These are phyloP conservation scores for Pterocarpus santalinus DNA, from an alignment of 306 rosid genomes.

Conservation along the genomic window DNA sequence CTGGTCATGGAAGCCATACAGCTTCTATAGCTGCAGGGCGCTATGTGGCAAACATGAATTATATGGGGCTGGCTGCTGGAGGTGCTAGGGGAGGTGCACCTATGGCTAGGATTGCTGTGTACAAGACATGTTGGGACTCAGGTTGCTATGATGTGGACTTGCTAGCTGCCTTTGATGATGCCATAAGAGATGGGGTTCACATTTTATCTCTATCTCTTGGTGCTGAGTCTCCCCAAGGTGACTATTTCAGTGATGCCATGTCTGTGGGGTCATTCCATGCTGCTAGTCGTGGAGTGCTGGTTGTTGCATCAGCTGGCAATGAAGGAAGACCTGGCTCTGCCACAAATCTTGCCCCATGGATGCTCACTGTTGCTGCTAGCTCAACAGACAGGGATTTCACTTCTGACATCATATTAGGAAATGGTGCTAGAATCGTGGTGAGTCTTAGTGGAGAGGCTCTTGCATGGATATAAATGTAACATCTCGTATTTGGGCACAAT, in stretches of 20 bases:
- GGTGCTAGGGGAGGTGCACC: constrained; percentile 93
- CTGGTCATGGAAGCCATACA: constrained; percentile 91
- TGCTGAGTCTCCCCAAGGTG: constrained; percentile 83
- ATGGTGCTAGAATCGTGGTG: constrained; percentile 69
- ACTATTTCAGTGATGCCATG: constrained; percentile 84
- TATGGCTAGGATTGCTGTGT: constrained; percentile 77
- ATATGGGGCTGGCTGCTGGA: constrained; percentile 75
- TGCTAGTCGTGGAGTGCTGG: constrained; percentile 71
- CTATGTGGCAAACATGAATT: constrained; percentile 78
- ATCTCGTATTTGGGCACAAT: neutral
- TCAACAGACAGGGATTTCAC: constrained; percentile 89
- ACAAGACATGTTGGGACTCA: constrained; percentile 88
- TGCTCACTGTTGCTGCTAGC: constrained; percentile 86
- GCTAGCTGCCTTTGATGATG: constrained; percentile 87
- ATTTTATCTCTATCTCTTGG: constrained; percentile 80
- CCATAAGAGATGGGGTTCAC: constrained; percentile 85
- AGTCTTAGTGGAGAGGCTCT: neutral
- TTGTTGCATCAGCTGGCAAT: constrained; percentile 84
- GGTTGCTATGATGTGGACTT: constrained; percentile 89
- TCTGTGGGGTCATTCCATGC: constrained; percentile 91
- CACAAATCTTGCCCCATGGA: constrained; percentile 88
- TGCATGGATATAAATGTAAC: neutral
- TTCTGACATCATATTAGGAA: constrained; percentile 69
- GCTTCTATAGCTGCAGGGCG: constrained; percentile 86
- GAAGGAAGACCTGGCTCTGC: constrained; percentile 72